These are phyloP conservation scores for Alternaria consortialis DNA, from an alignment of 2,329 filamentous ascomycete genomes.

Conservation along the genomic window DNA sequence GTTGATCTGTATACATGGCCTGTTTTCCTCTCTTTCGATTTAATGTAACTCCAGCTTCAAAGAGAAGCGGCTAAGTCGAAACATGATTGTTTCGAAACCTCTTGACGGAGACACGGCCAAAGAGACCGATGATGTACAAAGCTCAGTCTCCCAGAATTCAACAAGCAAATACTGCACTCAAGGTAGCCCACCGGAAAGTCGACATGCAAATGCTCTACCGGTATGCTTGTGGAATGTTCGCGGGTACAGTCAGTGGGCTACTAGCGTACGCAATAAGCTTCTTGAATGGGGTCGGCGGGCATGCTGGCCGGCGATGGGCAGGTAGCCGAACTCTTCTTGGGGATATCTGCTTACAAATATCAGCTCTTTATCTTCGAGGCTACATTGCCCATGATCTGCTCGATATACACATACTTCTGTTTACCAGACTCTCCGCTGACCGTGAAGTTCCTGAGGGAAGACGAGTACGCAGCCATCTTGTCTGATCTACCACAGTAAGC, in stretches of 20 bases:
- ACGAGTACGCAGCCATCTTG: slow-evolving; percentile 27
- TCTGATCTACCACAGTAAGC: slow-evolving; percentile 31
- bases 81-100: too few species aligned
- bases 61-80: too few species aligned
- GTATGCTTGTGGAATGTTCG: slow-evolving; percentile 64
- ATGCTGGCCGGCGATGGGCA: slow-evolving; percentile 47
- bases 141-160: too few species aligned
- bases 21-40: too few species aligned
- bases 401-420: slow-evolving; percentile 27
- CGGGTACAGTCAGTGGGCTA: slow-evolving; percentile 66
- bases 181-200: slow-evolving; percentile 41
- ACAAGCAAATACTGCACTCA: slow-evolving; percentile 15
- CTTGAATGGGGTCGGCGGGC: slow-evolving; percentile 62
- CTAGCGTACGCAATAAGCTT: slow-evolving; percentile 67
- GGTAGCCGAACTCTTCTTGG: not conserved
- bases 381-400: slow-evolving; percentile 29
- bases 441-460: slow-evolving; percentile 26
- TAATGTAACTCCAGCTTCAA: too few species aligned
- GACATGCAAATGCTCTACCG: slow-evolving; percentile 15
- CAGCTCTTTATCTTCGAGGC: slow-evolving; percentile 36
- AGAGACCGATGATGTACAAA: too few species aligned
- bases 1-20: too few species aligned
- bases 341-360: not conserved
- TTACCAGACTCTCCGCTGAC: slow-evolving; percentile 35
- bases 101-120: too few species aligned